Base-by-base conservation (phyloP, 768 basidiomycete genomes). In the Pisolithus tinctorius region DNA sequence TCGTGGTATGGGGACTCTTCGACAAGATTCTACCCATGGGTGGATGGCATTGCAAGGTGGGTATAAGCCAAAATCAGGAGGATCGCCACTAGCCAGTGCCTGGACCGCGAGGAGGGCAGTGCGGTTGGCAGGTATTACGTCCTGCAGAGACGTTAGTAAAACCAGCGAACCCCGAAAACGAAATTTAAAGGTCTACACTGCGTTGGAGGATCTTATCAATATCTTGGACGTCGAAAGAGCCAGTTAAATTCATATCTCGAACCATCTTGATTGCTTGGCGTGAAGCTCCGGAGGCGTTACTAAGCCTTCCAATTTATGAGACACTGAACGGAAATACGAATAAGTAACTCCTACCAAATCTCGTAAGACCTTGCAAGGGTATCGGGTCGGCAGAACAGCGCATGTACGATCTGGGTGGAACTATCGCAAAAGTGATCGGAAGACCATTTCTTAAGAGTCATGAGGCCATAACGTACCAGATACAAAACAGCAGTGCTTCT, bases 331-430 rank as follows among this genome's bases (percentile, higher is more conserved):
- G 26, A 6, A 7, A 20, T 6, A 37, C 3, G 29, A 25, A 14
- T 14, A 45, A 41, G 45, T 45, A 4, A 10, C 76, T 42, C 17
- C 45, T 54, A 90, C 92, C 92, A 95, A 38, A 64, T 66, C 23
- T 72, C 75, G 59, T 95, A 95, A 13, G 86, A 85, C 45, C 70
- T 71, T n/a, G 89, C 83, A 23, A 95, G 79, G 4, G 91, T 92
- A 52, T 93, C 90, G 16, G 89, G 92, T 38, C 86, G 76, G 36
- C 89, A 63, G 27, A 92, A 70, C 60, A 82, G 87, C 3, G 75
- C 83, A 61, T 90, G 93, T 63, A 92, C 69, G 63, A 97, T 95
- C 66, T 95, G 93, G 3, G 83, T 84, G 58, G 83, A 93, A 14
- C 88, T 89, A 20, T 14, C 2, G 8, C 26, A 47, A 50, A 40